phyloP scores from a whole-genome alignment of 2,329 filamentous ascomycete genomes.

The Xylaria multiplex region DNA sequence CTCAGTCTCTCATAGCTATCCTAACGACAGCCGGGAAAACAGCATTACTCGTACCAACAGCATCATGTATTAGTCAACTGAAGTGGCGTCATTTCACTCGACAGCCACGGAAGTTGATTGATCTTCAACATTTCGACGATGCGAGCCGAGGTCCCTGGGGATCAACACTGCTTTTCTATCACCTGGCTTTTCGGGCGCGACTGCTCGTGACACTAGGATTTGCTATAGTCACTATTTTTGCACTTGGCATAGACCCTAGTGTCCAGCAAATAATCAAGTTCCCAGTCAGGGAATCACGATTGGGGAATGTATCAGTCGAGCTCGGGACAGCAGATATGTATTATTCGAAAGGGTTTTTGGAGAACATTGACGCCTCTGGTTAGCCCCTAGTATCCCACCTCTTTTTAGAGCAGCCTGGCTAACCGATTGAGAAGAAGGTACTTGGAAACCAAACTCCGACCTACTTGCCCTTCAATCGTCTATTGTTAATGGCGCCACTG shows the following conservation, averaged over 20 bases:
- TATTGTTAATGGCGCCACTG: conserved; percentile 30
- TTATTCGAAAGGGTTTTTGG: conserved; percentile 28
- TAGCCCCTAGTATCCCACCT: background rate
- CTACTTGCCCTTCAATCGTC: conserved; percentile 25
- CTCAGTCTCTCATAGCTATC: conserved; percentile 50
- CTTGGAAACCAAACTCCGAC: conserved; percentile 28
- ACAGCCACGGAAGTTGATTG: conserved; percentile 34
- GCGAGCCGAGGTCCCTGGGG: conserved; percentile 42
- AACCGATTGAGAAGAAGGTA: conserved; percentile 15
- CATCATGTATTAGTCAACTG: conserved; percentile 50
- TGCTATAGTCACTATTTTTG: background rate
- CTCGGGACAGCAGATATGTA: conserved; percentile 26
- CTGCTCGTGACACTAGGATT: background rate
- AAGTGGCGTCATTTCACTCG: conserved; percentile 49
- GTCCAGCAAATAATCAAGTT: background rate
- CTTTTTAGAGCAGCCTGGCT: background rate
- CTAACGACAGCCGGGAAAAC: conserved; percentile 48
- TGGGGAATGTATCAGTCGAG: conserved; percentile 30
- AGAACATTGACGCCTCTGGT: background rate
- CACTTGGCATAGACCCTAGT: background rate
- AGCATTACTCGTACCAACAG: conserved; percentile 46
- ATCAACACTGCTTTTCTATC: conserved; percentile 29
- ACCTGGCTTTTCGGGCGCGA: conserved; percentile 16
- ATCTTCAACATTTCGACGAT: conserved; percentile 40
- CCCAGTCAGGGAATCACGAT: conserved; percentile 6